Evolutionary conservation across 192 early-diverging fungal species (phyloP).

Genomic region (Entophlyctis luteolus): DNA sequence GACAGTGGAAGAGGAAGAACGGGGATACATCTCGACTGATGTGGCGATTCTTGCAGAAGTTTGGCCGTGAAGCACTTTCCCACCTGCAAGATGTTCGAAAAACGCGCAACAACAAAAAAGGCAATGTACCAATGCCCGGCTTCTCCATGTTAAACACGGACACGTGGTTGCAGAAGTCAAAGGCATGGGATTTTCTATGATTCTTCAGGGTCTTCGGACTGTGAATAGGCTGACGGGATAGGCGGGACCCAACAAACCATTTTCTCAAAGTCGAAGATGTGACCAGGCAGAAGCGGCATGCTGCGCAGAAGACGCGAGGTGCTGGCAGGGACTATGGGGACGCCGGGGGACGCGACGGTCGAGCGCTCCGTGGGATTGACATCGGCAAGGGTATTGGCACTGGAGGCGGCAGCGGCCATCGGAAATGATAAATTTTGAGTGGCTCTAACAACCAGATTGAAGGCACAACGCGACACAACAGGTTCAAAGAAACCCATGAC

Average conservation of each 20-base stretch:
- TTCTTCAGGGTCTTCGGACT: slow-evolving; percentile 25
- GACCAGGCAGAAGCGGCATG: slow-evolving; percentile 53
- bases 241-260: background rate
- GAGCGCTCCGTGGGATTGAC: too few relatives aligned
- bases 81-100: slow-evolving; percentile 34
- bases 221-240: background rate
- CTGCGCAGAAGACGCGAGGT: too few relatives aligned
- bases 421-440: too few relatives aligned
- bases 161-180: slow-evolving; percentile 54
- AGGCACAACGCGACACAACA: too few relatives aligned
- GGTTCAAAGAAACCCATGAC: too few relatives aligned
- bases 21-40: slow-evolving; percentile 48
- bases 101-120: background rate
- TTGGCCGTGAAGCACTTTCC: slow-evolving; percentile 39
- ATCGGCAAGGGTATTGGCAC: too few relatives aligned
- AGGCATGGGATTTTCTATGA: slow-evolving; percentile 57
- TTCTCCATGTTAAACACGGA: slow-evolving; percentile 45
- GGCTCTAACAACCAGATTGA: too few relatives aligned
- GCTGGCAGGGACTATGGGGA: too few relatives aligned
- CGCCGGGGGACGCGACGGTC: too few relatives aligned
- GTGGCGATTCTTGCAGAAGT: slow-evolving; percentile 41
- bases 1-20: slow-evolving; percentile 23
- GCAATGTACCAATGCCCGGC: slow-evolving; percentile 49
- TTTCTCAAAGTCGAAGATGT: slow-evolving; percentile 44
- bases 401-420: too few relatives aligned